Evolutionary conservation across 192 early-diverging fungal species (phyloP), one percentile per base, ranked within the genome.

Genomic region (Entomortierella beljakovae): DNA sequence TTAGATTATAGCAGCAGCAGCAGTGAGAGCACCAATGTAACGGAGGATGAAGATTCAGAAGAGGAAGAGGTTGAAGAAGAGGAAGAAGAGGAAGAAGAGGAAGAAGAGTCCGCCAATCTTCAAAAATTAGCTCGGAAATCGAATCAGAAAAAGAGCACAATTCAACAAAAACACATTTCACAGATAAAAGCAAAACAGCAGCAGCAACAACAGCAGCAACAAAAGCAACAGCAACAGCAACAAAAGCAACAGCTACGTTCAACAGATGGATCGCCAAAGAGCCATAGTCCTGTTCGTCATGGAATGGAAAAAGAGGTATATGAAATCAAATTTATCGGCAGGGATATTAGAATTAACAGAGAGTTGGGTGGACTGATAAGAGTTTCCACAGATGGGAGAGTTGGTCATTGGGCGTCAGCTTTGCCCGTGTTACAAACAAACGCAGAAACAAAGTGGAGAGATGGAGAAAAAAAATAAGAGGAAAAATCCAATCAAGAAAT

Each of bases 21-120:
- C 46, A 71, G 70, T 49, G 72, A 76, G 35, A 76, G 72, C 59
- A 76, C 64, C 40, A 68, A 61, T 35, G 29, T 40, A 34, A 65
- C 37, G 7, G 65, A 67, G 11, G 72, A 68, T 22, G 72, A 76
- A 34, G 71, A 60, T 10, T 61, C 57, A 1, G 72, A 68, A 16
- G 63, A 59, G 10, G 71, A 59, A 5, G 72, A 59, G n/a, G 70
- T 64, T 3, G 48, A 43, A n/a, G 54, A 59, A 29, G 67, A 52
- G 6, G 57, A 49, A 20, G 61, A 65, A 33, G 67, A 69, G 25
- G 49, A 58, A 22, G 51, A 70, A 15, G 38, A 59, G 31, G 57
- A 37, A 2, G 40, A 61, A 26, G 32, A 54, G 35, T 2, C 10
- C 2, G 42, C 35, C 10, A 35, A 23, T 18, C 22, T 2, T 20